Evolutionary conservation across 768 basidiomycete genomes (phyloP), one percentile per base, ranked within the genome.

Genomic region (Mycena venus): DNA sequence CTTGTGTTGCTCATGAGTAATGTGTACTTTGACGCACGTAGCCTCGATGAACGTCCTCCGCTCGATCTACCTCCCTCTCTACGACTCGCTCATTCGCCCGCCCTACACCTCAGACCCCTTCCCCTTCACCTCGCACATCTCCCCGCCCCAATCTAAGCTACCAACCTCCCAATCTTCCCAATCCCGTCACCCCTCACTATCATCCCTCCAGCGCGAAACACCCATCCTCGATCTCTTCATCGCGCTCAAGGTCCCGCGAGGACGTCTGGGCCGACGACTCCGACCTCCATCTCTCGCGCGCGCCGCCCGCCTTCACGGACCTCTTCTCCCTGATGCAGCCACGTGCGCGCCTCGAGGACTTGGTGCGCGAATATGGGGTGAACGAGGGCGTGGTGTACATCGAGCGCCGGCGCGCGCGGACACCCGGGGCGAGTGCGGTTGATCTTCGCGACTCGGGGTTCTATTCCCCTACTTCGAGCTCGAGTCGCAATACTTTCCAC

Each of bases 31-130:
- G 31, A 17, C 49, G 23, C 9, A 29, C 42, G 29, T 58, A 92
- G 93, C 94, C 12, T 94, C 90, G 82, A 96, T 95, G 94, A 91
- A 95, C 78, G 89, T 96, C 70, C 87, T 96, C 5, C 90, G 95
- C 47, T 94, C 93, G 0, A 90, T 91, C 0, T 95, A 95, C 82
- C 85, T 96, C 53, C 89, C 91, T 7, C 83, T 88, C 1, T 96
- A 96, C 79, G 82, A 83, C n/a, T 83, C 86, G n/a, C 87, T 92
- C 53, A 86, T 96, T 70, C 90, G 91, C 27, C 79, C 86, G 0
- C 93, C 93, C 0, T 95, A 95, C 82, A 86, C 92, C 9, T 93
- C 92, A 63, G 94, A 96, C 78, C 94, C 95, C 0, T 96, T 95
- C 83, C 94, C 94, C 0, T 82, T 86, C 67, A 70, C 80, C 78